Base-by-base conservation (phyloP, 2,329 filamentous ascomycete species). In the Didymella sp. region DNA sequence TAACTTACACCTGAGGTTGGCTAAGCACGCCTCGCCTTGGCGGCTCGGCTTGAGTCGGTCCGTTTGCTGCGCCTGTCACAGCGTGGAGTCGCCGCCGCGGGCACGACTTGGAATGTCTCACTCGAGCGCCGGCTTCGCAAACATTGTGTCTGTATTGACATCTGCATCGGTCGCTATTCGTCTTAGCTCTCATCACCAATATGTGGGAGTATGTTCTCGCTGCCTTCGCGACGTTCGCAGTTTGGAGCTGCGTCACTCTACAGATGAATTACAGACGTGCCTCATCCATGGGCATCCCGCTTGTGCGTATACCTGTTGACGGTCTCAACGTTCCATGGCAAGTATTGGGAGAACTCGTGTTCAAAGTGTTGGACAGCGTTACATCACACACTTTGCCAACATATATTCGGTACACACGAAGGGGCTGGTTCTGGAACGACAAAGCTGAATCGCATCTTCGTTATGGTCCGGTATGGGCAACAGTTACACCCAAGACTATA, bases 361-460 rank as follows among this genome's bases (percentile, higher is more conserved):
- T 46, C 43, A 46, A 12, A 12, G 12, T 12, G 15, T 19, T 46
- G 6, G 43, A 46, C 13, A 8, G n/a, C 0, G 2, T 46, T 7
- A 46, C 30, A 4, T 33, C 30, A 8, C 30, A 13, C 2, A 31
- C 43, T 13, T 22, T 46, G 6, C 43, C 43, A 25, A 35, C 19
- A 6, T 64, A 44, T 13, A 25, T 53, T 12, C 58, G 24, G n/a
- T 63, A 62, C 25, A 22, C 54, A 38, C 55, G 61, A 22, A 59
- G 65, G 15, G 65, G 60, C 3, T 67, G 65, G 63, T 58, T 55
- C 42, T 69, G 63, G 33, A 21, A 25, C 2, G 62, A 63, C 35
- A 66, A 66, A 47, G 61, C 61, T 0, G 38, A 49, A 7, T 51
- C 50, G 2, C 64, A 67, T 28, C 45, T 59, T 3, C 35, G 33